These are phyloP conservation scores for Apiospora kogelbergensis DNA, from an alignment of 2,329 filamentous ascomycete genomes.

Conservation along the genomic window DNA sequence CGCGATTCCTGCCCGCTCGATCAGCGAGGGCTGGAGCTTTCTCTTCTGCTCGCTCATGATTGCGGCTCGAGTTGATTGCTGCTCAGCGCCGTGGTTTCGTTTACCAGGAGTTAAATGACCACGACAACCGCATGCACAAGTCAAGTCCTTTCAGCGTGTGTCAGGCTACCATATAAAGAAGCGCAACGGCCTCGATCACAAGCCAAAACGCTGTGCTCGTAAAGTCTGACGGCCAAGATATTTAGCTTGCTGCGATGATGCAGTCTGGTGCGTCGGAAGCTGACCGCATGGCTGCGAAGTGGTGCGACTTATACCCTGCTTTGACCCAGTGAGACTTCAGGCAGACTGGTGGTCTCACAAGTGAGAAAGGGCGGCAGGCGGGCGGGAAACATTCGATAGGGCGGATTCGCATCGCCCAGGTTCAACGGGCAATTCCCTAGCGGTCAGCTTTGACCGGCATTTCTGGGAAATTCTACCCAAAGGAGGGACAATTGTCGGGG, in stretches of 20 bases:
- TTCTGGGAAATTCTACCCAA: neutral
- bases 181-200: neutral
- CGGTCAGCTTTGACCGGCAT: neutral
- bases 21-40: slow-evolving; percentile 27
- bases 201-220: neutral
- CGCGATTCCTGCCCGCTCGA: slow-evolving; percentile 29
- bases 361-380: neutral
- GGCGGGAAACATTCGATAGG: neutral
- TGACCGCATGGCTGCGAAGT: neutral
- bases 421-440: neutral
- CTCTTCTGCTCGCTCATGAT: slow-evolving; percentile 11
- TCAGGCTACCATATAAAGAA: neutral
- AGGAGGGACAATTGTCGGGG: neutral
- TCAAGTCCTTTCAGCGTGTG: neutral
- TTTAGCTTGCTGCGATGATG: neutral
- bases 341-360: neutral
- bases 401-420: neutral
- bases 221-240: neutral
- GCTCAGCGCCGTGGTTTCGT: neutral
- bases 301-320: neutral
- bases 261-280: neutral
- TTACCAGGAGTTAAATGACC: neutral
- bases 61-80: neutral
- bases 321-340: neutral
- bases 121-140: too few relatives aligned